phyloP scores from a whole-genome alignment of 306 rosid species.

The Pyrus bretschneideri region DNA sequence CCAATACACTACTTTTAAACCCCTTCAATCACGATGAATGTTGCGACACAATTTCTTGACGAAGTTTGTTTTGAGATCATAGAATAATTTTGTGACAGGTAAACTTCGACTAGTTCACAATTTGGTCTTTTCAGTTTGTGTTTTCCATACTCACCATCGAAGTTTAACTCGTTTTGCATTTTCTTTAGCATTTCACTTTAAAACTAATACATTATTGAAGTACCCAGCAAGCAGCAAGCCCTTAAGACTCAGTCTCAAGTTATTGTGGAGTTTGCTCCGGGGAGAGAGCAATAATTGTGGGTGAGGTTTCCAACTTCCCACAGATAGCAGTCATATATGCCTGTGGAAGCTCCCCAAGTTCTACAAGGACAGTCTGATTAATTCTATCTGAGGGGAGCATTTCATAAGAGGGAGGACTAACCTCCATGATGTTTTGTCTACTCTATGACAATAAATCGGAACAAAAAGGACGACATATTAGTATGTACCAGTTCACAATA shows the following conservation, averaged over 20 bases:
- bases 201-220: background rate
- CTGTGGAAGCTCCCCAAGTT: background rate
- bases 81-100: background rate
- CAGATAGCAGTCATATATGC: too few relatives aligned
- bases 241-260: background rate
- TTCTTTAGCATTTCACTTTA: background rate
- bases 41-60: background rate
- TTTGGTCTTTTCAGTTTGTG: background rate
- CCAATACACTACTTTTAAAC: background rate
- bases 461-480: background rate
- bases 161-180: background rate
- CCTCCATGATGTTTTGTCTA: background rate
- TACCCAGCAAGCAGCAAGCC: background rate
- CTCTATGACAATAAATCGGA: background rate
- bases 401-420: background rate
- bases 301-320: too few relatives aligned
- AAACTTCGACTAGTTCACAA: background rate
- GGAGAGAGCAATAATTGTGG: background rate
- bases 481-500: background rate
- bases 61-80: background rate
- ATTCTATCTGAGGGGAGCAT: background rate
- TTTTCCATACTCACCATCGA: background rate
- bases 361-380: background rate
- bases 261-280: background rate
- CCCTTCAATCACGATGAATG: background rate